Evolutionary conservation across 371 early-diverging fungal genomes (phyloP).

Genomic region (Mucor sp.): DNA sequence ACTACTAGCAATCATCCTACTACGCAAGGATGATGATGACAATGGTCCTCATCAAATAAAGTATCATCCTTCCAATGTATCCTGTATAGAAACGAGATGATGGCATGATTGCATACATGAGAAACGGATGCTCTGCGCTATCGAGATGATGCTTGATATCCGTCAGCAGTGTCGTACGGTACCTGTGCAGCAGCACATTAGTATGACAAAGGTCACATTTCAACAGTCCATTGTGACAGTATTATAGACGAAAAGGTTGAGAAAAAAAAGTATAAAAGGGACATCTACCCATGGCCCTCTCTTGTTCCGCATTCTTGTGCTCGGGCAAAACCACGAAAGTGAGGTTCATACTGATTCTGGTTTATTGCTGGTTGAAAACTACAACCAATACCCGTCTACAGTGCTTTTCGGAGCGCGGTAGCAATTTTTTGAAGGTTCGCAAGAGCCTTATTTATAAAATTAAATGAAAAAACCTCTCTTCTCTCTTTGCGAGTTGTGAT

Average conservation of each 20-base stretch:
- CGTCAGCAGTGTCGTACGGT: no score
- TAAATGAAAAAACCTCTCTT: conserved; percentile 21
- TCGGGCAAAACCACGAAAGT: conserved; percentile 61
- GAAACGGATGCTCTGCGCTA: not conserved
- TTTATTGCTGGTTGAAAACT: conserved; percentile 66
- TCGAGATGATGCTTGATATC: no score
- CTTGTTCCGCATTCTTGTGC: conserved; percentile 54
- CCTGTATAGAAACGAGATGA: no score
- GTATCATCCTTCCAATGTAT: no score
- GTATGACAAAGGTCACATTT: not conserved
- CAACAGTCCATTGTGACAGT: conserved; percentile 7
- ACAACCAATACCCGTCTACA: conserved; percentile 60
- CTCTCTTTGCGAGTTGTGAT: not conserved
- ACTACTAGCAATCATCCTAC: not conserved
- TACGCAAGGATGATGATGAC: not conserved
- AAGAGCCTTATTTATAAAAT: conserved; percentile 23
- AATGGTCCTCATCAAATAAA: not conserved
- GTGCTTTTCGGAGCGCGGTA: conserved; percentile 42
- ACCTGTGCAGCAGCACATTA: not conserved
- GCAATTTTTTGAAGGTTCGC: conserved; percentile 57
- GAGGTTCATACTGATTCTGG: conserved; percentile 60
- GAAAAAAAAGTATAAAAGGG: conserved; percentile 41
- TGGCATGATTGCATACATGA: no score
- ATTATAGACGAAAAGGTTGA: not conserved
- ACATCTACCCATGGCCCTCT: conserved; percentile 18